Percentiles rank a stretch among this genome's conserved stretches.
Conservation (phyloP, 352 stramenopile genomes). For the Pythium myriotylum region DNA sequence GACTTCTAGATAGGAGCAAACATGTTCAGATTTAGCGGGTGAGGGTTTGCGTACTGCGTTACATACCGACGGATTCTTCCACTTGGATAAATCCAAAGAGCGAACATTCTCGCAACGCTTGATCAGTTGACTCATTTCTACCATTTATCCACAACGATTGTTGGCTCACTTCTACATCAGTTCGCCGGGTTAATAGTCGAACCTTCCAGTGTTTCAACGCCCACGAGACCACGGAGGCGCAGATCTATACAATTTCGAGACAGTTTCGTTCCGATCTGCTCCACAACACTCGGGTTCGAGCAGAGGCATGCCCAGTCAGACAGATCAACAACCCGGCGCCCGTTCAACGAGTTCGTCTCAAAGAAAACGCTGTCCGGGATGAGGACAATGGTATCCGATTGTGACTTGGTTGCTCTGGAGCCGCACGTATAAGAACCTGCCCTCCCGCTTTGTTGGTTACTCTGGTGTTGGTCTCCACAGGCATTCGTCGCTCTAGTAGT, state of each 20-base stretch:
- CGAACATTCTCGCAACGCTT: conserved; percentile 40
- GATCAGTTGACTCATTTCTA: conserved; percentile 45
- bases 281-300: conserved; percentile 21
- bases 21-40: no score
- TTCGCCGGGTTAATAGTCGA: neutral
- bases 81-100: conserved; percentile 42
- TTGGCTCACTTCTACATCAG: neutral
- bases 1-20: conserved; percentile 41
- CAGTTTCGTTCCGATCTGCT: conserved; percentile 48
- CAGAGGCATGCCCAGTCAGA: conserved; percentile 59
- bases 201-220: conserved; percentile 38
- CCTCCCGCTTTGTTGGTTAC: conserved; percentile 56
- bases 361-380: conserved; percentile 64
- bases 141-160: neutral
- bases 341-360: conserved; percentile 49
- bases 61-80: conserved; percentile 18
- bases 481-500: neutral
- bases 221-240: conserved; percentile 43
- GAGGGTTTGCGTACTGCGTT: no score
- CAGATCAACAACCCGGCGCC: conserved; percentile 43
- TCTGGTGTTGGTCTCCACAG: conserved; percentile 6
- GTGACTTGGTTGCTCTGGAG: neutral
- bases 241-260: conserved; percentile 48
- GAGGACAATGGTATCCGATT: neutral
- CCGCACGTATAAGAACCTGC: neutral